Evolutionary conservation across 805 yeast species (phyloP).

Genomic region (Ogataea degrootiae): DNA sequence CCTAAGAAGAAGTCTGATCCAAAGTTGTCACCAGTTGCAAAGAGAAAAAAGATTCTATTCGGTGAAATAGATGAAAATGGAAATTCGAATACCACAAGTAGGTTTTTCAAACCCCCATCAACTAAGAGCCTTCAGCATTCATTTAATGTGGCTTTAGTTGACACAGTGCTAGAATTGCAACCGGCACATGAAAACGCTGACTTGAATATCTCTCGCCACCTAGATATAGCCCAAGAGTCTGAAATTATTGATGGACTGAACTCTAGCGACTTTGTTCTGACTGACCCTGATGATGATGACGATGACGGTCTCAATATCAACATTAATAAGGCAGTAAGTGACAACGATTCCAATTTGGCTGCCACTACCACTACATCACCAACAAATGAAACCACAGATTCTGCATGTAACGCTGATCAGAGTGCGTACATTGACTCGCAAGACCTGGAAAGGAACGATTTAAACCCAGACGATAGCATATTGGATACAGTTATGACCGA

Average conservation of each 20-base stretch:
- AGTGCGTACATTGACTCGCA: conserved; percentile 4
- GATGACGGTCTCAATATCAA: neutral
- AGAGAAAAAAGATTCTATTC: conserved; percentile 23
- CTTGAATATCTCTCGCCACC: neutral
- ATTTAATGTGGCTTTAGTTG: no score
- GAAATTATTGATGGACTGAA: conserved; percentile 4
- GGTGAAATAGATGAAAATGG: conserved; percentile 8
- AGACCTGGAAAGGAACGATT: neutral
- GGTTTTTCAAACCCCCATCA: conserved; percentile 10
- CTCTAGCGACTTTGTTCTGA: conserved; percentile 27
- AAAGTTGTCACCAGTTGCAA: conserved; percentile 19
- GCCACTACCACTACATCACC: no score
- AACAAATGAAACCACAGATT: neutral
- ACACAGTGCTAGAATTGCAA: no score
- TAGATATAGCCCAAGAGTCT: neutral
- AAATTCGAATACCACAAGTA: conserved; percentile 8
- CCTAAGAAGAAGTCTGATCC: neutral
- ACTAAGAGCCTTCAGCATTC: neutral
- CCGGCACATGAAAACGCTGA: neutral
- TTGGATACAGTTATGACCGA: neutral
- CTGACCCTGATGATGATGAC: conserved; percentile 23
- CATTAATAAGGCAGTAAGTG: no score
- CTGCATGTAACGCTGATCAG: neutral
- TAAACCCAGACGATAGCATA: no score
- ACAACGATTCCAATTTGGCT: no score